Evolutionary conservation across 2,329 filamentous ascomycete species (phyloP).

Genomic region (Dothiorella sarmentorum): DNA sequence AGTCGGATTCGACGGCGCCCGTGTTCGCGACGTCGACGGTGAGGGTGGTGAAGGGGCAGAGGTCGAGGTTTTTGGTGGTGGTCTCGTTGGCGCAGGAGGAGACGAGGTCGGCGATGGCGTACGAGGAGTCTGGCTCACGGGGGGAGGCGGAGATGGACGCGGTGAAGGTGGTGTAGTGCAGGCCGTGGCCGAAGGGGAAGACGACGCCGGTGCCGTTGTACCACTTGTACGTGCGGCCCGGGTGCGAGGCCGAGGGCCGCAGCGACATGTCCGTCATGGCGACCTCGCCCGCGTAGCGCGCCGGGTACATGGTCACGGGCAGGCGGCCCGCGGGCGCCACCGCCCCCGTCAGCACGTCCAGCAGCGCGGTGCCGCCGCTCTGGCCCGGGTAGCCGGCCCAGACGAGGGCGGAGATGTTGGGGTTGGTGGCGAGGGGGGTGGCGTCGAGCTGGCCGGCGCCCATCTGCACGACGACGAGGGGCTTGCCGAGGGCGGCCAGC

Average conservation of each 20-base stretch:
- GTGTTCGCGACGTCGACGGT: conserved; percentile 49
- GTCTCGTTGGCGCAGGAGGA: conserved; percentile 29
- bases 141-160: conserved; percentile 24
- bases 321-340: conserved; percentile 52
- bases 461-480: conserved; percentile 51
- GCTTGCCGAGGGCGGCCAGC: conserved; percentile 47
- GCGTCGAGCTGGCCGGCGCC: conserved; percentile 52
- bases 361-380: conserved; percentile 54
- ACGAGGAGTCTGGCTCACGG: conserved; percentile 15
- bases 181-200: conserved; percentile 53
- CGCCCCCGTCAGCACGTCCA: conserved; percentile 53
- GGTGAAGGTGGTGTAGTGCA: conserved; percentile 58
- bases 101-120: conserved; percentile 38
- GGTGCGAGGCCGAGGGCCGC: conserved; percentile 44
- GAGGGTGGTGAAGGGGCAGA: conserved; percentile 40
- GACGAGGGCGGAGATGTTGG: conserved; percentile 50
- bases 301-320: conserved; percentile 56
- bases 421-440: conserved; percentile 46
- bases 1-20: conserved; percentile 48
- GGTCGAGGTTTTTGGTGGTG: conserved; percentile 40
- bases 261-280: conserved; percentile 57
- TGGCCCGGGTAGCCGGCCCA: conserved; percentile 62
- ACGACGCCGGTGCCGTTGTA: conserved; percentile 51
- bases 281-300: conserved; percentile 48
- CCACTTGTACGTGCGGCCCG: conserved; percentile 59